Conservation (phyloP, 2,329 filamentous ascomycete species). For the Eurotiales sp. region DNA sequence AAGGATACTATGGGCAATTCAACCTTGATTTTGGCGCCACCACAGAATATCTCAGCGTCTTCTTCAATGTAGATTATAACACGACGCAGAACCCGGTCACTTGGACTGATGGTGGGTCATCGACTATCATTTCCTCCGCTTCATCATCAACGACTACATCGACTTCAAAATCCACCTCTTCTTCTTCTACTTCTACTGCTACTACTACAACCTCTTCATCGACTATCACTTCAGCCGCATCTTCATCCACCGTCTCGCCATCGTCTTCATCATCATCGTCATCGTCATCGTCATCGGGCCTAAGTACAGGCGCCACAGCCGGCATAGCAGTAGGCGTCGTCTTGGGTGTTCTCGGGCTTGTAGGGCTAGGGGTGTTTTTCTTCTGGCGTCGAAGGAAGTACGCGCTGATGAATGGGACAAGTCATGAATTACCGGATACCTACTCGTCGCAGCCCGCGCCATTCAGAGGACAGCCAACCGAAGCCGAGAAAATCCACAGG, state of each 20-base stretch:
- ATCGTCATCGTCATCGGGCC: neutral
- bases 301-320: slow-evolving; percentile 9
- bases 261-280: neutral
- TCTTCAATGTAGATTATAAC: slow-evolving; percentile 8
- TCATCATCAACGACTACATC: neutral
- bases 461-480: too few species aligned
- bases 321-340: slow-evolving; percentile 8
- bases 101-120: neutral
- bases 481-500: too few species aligned
- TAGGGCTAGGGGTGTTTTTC: neutral
- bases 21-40: slow-evolving; percentile 1
- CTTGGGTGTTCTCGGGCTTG: neutral
- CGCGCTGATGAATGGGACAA: neutral
- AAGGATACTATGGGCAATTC: slow-evolving; percentile 12
- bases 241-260: neutral
- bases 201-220: neutral
- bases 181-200: neutral
- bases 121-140: neutral
- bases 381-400: slow-evolving; percentile 4
- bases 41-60: slow-evolving; percentile 6
- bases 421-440: neutral
- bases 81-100: neutral
- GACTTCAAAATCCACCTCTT: neutral
- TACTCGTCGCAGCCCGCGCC: too few species aligned
- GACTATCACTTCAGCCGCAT: neutral